phyloP scores from a whole-genome alignment of 768 basidiomycete species.

The Termitomyces sp. region DNA sequence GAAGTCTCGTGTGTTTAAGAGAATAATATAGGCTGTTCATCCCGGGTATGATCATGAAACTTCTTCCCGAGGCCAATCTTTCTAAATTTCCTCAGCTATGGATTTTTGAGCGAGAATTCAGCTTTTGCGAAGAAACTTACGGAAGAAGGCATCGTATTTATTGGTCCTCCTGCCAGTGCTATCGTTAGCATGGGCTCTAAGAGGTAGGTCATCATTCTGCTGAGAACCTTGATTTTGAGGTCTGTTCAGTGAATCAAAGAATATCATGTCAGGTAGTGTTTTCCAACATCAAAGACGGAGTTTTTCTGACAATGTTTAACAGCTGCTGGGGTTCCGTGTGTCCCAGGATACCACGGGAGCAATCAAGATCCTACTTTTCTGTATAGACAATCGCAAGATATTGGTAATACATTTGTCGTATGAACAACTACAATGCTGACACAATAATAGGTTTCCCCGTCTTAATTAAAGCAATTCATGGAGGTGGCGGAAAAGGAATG shows the following conservation, averaged over 20 bases:
- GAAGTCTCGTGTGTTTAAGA: not conserved
- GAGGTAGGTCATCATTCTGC: conserved; percentile 42
- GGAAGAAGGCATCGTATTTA: conserved; percentile 80
- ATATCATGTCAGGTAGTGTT: conserved; percentile 76
- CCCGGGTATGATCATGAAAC: conserved; percentile 57
- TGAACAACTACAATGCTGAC: not conserved
- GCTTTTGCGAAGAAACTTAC: conserved; percentile 69
- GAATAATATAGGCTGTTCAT: conserved; percentile 66
- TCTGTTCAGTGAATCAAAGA: conserved; percentile 79
- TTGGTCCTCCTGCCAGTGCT: conserved; percentile 84
- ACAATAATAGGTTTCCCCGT: conserved; percentile 68
- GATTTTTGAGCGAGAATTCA: conserved; percentile 91
- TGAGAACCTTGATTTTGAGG: not conserved
- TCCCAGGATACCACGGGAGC: conserved; percentile 88
- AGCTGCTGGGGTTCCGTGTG: conserved; percentile 89
- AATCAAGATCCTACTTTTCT: conserved; percentile 75
- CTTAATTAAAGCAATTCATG: conserved; percentile 94
- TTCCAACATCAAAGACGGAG: not conserved
- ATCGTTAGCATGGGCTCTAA: conserved; percentile 96
- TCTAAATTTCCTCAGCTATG: conserved; percentile 46
- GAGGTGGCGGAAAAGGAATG: conserved; percentile 97
- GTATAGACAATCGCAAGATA: conserved; percentile 59
- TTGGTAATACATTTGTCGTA: conserved; percentile 37
- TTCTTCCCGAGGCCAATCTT: not conserved
- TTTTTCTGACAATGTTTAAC: not conserved